Evolutionary conservation across 805 yeast species (phyloP), one percentile per base, ranked within the genome.

Genomic region (Schizosaccharomyces osmophilus): DNA sequence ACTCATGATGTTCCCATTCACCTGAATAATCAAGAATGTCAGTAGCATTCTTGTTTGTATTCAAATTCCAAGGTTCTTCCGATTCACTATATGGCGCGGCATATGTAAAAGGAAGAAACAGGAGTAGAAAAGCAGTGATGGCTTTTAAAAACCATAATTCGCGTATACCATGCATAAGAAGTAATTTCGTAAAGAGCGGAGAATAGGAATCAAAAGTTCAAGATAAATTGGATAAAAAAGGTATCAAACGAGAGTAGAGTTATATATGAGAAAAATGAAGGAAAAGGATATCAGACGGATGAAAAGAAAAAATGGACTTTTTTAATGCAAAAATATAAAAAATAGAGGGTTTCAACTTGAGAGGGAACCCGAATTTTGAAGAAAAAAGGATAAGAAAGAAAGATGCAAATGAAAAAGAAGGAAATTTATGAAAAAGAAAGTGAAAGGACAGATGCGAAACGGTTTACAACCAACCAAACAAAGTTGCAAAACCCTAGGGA

Each of bases 61-160:
- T 57, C 9, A 57, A 36, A 36, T 57, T 57, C 60, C 60, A 57
- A 8, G 42, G 60, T 24, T 39, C 39, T 57, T 57, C 60, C 9
- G 19, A 29, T 17, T 57, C 22, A 26, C 22, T 11, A 11, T 36
- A 55, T n/a, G 59, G 59, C 9, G 36, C 41, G 11, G 60, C 60
- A 26, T n/a, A 19, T 36, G n/a, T 48, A 26, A n/a, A n/a, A 22
- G 19, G 60, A 31, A 57, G 36, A 26, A 57, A 13, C 11, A 57
- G 42, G 19, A 51, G 57, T 22, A 29, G 31, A 8, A 29, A 24
- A 51, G 36, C 36, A 51, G 22, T 24, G 17, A 51, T 11, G 24
- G 36, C 57, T 51, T 29, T 51, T 4, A 24, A 24, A 2, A 29
- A 6, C 31, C 57, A 51, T 51, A 51, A 9, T 29, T 29, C 57